Evolutionary conservation across 805 yeast species (phyloP).

Genomic region (Cyberlindnera saturnus): DNA sequence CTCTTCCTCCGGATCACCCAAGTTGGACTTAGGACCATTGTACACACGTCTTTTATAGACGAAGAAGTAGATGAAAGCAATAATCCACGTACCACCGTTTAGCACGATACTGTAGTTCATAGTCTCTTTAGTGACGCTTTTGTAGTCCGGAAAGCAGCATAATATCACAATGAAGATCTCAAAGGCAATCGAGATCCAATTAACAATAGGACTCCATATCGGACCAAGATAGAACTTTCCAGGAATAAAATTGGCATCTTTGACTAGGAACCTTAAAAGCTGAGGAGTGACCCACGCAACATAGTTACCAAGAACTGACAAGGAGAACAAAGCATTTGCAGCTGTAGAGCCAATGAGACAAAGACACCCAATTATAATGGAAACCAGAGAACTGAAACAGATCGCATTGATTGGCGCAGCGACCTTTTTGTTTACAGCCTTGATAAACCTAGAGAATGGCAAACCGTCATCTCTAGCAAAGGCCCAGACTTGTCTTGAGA

Average conservation of each 20-base stretch:
- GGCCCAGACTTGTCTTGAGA: conserved; percentile 67
- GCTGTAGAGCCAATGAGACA: conserved; percentile 36
- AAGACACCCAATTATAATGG: conserved; percentile 33
- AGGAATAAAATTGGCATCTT: conserved; percentile 46
- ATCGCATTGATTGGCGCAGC: conserved; percentile 64
- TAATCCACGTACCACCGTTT: conserved; percentile 54
- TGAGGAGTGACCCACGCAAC: conserved; percentile 38
- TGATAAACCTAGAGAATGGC: conserved; percentile 52
- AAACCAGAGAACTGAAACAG: conserved; percentile 30
- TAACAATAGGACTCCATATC: conserved; percentile 37
- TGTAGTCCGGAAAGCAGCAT: conserved; percentile 53
- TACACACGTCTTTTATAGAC: conserved; percentile 47
- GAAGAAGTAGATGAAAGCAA: conserved; percentile 46
- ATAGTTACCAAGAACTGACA: conserved; percentile 35
- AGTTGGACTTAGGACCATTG: conserved; percentile 45
- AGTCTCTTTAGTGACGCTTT: conserved; percentile 28
- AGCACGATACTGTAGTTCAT: conserved; percentile 75
- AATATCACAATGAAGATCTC: conserved; percentile 47
- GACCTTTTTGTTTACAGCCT: conserved; percentile 47
- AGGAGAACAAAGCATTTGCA: conserved; percentile 38
- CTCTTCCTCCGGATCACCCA: conserved; percentile 17
- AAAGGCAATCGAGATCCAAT: conserved; percentile 44
- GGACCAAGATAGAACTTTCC: conserved; percentile 65
- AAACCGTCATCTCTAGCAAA: conserved; percentile 72
- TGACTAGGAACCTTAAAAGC: conserved; percentile 34